Percentiles rank a stretch among this genome's conserved stretches.
These are phyloP conservation scores for Pulicaria dysenterica DNA, from an alignment of 129 eudicot genomes.

Conservation along the genomic window DNA sequence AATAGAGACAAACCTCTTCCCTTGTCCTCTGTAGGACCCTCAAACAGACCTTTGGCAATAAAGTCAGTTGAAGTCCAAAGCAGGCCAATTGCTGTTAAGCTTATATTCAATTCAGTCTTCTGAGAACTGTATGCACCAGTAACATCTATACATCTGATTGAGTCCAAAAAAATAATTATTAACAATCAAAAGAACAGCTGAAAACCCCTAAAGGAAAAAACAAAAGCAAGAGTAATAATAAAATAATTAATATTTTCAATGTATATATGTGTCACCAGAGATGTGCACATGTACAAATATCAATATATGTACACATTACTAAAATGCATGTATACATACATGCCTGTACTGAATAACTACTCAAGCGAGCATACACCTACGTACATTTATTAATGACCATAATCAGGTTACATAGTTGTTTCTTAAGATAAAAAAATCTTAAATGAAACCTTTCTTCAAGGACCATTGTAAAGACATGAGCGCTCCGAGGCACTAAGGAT, in stretches of 20 bases:
- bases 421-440: no score
- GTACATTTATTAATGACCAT: no score
- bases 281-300: no score
- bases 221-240: neutral
- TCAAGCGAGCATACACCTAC: no score
- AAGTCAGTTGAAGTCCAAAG: conserved; percentile 96
- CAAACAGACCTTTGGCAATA: conserved; percentile 65
- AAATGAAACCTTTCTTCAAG: no score
- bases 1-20: conserved; percentile 50
- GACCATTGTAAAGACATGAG: no score
- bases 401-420: no score
- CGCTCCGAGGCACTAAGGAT: no score
- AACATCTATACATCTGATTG: conserved; percentile 90
- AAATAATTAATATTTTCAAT: neutral
- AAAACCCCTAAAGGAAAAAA: neutral
- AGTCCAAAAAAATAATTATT: neutral
- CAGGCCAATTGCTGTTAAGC: conserved; percentile 94
- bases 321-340: no score
- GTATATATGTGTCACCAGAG: no score
- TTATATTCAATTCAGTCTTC: conserved; percentile 87
- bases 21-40: conserved; percentile 44
- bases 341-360: no score
- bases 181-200: conserved; percentile 1
- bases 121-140: conserved; percentile 96
- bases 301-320: no score